These are phyloP conservation scores for Leishmania major DNA, from an alignment of 208 protist genomes.

Conservation along the genomic window DNA sequence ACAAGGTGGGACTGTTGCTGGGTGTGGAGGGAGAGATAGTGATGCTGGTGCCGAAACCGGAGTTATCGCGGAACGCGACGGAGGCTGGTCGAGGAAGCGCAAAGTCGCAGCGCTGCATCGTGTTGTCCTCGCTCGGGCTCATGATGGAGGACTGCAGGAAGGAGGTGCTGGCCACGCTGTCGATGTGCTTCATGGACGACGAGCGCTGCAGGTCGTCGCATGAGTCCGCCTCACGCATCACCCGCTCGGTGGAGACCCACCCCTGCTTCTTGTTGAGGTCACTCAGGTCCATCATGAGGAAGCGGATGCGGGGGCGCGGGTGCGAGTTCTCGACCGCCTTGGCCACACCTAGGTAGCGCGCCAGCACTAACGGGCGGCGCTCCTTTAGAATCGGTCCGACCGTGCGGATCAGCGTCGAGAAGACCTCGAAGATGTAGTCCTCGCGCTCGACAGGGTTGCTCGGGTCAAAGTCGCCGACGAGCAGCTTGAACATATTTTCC, in stretches of 20 bases:
- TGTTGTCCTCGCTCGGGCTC: constrained; percentile 28
- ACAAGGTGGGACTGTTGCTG: constrained; percentile 12
- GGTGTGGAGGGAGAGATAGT: constrained; percentile 7
- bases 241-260: constrained; percentile 46
- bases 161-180: constrained; percentile 30
- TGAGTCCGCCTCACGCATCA: constrained; percentile 39
- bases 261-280: constrained; percentile 54
- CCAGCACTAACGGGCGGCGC: constrained; percentile 38
- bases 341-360: constrained; percentile 58
- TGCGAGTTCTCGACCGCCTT: constrained; percentile 66
- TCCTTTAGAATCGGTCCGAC: constrained; percentile 45
- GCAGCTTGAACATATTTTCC: constrained; percentile 60
- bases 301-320: constrained; percentile 65
- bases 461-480: constrained; percentile 64
- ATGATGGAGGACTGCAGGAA: constrained; percentile 35
- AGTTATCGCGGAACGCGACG: constrained; percentile 19
- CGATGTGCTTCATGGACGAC: constrained; percentile 32
- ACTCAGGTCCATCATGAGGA: constrained; percentile 83
- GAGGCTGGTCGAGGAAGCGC: constrained; percentile 18
- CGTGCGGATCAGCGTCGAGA: constrained; percentile 65
- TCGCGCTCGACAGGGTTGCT: constrained; percentile 47
- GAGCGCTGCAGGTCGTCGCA: constrained; percentile 36
- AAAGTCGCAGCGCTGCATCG: constrained; percentile 24
- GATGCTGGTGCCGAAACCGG: constrained; percentile 16
- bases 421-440: constrained; percentile 82